Evolutionary conservation across 768 basidiomycete genomes (phyloP), one percentile per base, ranked within the genome.

Genomic region (Amanita phalloides): DNA sequence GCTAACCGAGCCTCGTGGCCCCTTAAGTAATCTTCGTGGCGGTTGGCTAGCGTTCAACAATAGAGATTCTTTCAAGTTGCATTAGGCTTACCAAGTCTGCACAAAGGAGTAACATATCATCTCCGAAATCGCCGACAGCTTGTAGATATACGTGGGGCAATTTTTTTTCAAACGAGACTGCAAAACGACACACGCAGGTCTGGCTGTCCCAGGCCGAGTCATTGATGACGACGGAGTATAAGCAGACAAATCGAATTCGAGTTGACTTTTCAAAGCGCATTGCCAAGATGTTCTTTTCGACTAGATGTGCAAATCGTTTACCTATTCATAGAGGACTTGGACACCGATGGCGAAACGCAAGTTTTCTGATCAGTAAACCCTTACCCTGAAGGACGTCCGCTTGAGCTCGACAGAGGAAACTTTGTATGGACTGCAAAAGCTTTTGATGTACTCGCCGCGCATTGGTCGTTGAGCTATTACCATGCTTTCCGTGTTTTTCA

Each of bases 201-300:
- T 49, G 48, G 48, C 33, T 49, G 38, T 8, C 48, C 13, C 45
- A 47, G 28, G 25, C 45, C 33, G 47, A 48, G 33, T 23, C 33
- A 30, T 30, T 30, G 8, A 30, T 5, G 28, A 30, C 5, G 7
- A 9, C 1, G 28, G 7, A 30, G 7, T 30, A 30, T 30, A 30
- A 7, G 28, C 28, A 30, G 28, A 30, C 7, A 30, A 30, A 30
- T 30, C 9, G 28, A 30, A 30, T 30, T 30, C 1, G 28, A 30
- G 28, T 30, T 30, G 7, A 30, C 28, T 30, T 30, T 30, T 30
- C 28, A 30, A 30, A 48, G 25, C 14, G 23, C 35, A n/a, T 48
- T 48, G n/a, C 32, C 23, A 14, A 10, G 13, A n/a, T 20, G 21
- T 9, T 48, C 35, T n/a, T 38, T 8, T 38, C 48, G 33, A 7